These are phyloP conservation scores for Kwoniella shivajii DNA, from an alignment of 1,284 basidiomycete genomes.

Conservation along the genomic window DNA sequence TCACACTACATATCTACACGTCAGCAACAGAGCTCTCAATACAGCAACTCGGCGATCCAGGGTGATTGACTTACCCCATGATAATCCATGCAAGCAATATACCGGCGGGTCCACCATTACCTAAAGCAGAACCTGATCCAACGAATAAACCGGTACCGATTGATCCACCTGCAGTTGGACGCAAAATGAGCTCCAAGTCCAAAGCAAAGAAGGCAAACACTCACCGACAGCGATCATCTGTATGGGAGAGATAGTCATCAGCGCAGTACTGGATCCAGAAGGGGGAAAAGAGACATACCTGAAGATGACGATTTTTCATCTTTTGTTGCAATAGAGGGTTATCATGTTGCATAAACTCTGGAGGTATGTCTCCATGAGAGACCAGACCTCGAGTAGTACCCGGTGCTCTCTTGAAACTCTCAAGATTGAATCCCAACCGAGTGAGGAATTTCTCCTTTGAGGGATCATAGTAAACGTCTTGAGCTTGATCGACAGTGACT, in stretches of 20 bases:
- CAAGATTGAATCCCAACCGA: slow-evolving; percentile 50
- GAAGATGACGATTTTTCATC: slow-evolving; percentile 52
- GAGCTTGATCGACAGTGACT: slow-evolving; percentile 7
- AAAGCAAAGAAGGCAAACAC: too few relatives aligned
- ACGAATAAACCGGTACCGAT: slow-evolving; percentile 58
- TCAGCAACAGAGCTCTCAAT: too few relatives aligned
- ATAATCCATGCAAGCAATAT: slow-evolving; percentile 53
- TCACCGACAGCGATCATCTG: slow-evolving; percentile 53
- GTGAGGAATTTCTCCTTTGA: slow-evolving; percentile 50
- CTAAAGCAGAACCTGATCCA: slow-evolving; percentile 56
- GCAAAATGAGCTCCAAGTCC: too few relatives aligned
- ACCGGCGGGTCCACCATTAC: slow-evolving; percentile 57
- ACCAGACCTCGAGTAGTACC: slow-evolving; percentile 48
- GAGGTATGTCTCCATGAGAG: slow-evolving; percentile 38
- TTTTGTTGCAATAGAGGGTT: slow-evolving; percentile 53
- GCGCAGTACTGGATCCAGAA: too few relatives aligned
- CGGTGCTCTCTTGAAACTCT: slow-evolving; percentile 56
- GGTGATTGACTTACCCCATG: slow-evolving; percentile 32
- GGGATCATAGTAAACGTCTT: slow-evolving; percentile 49
- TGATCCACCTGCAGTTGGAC: slow-evolving; percentile 40
- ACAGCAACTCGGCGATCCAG: too few relatives aligned
- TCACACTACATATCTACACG: too few relatives aligned
- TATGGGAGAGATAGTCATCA: too few relatives aligned
- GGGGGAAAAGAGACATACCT: too few relatives aligned
- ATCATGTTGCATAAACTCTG: slow-evolving; percentile 34